These are phyloP conservation scores for Rhinocladiella similis DNA, from an alignment of 2,329 filamentous ascomycete species.

Conservation along the genomic window DNA sequence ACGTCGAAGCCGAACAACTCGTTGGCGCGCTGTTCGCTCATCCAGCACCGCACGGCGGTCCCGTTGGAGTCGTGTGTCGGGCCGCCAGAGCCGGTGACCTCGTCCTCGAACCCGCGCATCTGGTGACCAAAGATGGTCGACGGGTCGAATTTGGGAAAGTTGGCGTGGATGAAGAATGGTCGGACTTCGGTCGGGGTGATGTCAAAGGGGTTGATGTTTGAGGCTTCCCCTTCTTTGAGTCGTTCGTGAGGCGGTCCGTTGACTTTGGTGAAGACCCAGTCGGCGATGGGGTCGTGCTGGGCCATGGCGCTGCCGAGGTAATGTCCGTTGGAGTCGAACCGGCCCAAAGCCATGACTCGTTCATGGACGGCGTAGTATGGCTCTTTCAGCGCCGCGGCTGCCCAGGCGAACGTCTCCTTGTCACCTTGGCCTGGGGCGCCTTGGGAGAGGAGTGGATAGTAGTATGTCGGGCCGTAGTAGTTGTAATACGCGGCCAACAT, in stretches of 20 bases:
- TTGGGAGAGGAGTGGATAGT: constrained; percentile 49
- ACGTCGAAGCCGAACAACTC: constrained; percentile 37
- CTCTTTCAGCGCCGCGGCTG: constrained; percentile 41
- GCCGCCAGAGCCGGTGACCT: constrained; percentile 28
- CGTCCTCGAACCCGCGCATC: constrained; percentile 28
- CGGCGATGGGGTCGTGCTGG: constrained; percentile 38
- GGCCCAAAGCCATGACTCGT: constrained; percentile 28
- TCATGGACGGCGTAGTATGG: constrained; percentile 45
- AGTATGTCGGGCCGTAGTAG: constrained; percentile 46
- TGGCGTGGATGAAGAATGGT: constrained; percentile 43
- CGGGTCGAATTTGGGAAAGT: constrained; percentile 43
- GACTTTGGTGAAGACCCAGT: constrained; percentile 27
- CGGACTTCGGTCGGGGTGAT: constrained; percentile 31
- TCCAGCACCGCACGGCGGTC: constrained; percentile 35
- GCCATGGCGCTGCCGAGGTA: constrained; percentile 35
- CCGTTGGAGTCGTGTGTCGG: constrained; percentile 34
- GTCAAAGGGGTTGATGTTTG: constrained; percentile 31
- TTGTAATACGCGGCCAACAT: constrained; percentile 54
- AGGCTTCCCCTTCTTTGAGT: constrained; percentile 31
- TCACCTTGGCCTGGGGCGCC: constrained; percentile 52
- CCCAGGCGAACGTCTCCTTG: constrained; percentile 53
- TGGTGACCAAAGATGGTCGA: constrained; percentile 35
- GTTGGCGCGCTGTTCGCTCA: constrained; percentile 33
- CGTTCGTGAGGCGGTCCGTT: constrained; percentile 24
- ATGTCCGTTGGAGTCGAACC: constrained; percentile 27